These are phyloP conservation scores for Cladophialophora yegresii DNA, from an alignment of 2,329 filamentous ascomycete genomes.

Conservation along the genomic window DNA sequence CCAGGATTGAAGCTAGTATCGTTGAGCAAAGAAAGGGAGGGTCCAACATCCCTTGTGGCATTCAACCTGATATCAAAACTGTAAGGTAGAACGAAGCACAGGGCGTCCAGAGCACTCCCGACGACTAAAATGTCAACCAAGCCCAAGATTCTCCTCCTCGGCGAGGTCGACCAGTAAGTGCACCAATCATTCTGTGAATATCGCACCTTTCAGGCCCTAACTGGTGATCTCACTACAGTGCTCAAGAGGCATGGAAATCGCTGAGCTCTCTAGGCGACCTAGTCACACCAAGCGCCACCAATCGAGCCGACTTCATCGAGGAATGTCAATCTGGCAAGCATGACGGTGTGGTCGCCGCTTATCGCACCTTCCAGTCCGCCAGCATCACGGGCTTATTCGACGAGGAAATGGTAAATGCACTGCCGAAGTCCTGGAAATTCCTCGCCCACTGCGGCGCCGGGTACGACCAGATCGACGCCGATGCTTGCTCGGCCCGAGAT, in stretches of 20 bases:
- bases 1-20: neutral
- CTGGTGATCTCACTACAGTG: conserved; percentile 43
- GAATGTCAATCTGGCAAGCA: conserved; percentile 67
- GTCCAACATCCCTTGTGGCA: neutral
- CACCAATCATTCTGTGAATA: neutral
- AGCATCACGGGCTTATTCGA: conserved; percentile 69
- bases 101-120: neutral
- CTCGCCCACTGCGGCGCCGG: conserved; percentile 59
- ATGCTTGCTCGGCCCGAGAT: conserved; percentile 66
- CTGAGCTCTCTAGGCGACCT: conserved; percentile 67
- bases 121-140: conserved; percentile 39
- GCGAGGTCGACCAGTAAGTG: conserved; percentile 64
- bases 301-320: conserved; percentile 66
- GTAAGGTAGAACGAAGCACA: neutral
- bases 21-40: neutral
- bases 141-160: conserved; percentile 64
- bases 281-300: conserved; percentile 61
- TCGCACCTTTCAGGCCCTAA: neutral
- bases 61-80: neutral
- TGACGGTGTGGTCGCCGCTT: conserved; percentile 66
- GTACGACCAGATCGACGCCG: conserved; percentile 78
- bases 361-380: conserved; percentile 69
- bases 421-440: conserved; percentile 45
- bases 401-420: conserved; percentile 62
- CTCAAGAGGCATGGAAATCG: conserved; percentile 64